Conservation (phyloP, 148 eudicot genomes). For the Polygonum maritimum region DNA sequence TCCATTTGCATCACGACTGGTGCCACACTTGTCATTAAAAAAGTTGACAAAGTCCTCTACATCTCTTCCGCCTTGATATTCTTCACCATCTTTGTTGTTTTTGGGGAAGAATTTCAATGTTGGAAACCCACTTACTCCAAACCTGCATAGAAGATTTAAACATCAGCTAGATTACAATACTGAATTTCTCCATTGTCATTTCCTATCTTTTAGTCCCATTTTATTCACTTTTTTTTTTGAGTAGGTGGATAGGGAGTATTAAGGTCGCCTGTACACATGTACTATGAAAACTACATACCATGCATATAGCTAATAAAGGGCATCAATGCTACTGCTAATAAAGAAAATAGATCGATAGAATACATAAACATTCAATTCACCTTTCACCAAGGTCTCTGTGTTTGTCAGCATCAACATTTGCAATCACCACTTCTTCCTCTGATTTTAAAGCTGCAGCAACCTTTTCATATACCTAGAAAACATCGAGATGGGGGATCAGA, state of each 20-base stretch:
- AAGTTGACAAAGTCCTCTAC: slow-evolving; percentile 71
- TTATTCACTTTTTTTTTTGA: not conserved
- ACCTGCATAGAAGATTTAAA: slow-evolving; percentile 34
- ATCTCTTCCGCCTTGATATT: slow-evolving; percentile 84
- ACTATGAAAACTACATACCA: not conserved
- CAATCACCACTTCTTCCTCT: slow-evolving; percentile 79
- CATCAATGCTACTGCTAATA: not conserved
- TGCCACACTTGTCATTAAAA: slow-evolving; percentile 82
- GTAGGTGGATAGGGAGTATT: not conserved
- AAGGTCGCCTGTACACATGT: not conserved
- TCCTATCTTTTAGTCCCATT: not conserved
- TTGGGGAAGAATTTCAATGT: slow-evolving; percentile 94
- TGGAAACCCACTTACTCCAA: slow-evolving; percentile 85
- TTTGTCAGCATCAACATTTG: slow-evolving; percentile 90
- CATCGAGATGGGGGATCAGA: not conserved
- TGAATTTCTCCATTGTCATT: not conserved
- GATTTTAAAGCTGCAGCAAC: slow-evolving; percentile 74
- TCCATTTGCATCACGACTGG: slow-evolving; percentile 80
- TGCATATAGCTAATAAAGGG: not conserved
- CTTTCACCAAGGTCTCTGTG: slow-evolving; percentile 72
- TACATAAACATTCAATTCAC: slow-evolving; percentile 31
- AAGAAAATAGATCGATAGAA: not conserved
- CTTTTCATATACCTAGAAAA: slow-evolving; percentile 64
- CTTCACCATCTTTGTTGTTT: slow-evolving; percentile 94
- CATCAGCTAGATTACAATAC: not conserved